Conservation (phyloP, 345 rosid genomes). For the Eucalyptus regnans region DNA sequence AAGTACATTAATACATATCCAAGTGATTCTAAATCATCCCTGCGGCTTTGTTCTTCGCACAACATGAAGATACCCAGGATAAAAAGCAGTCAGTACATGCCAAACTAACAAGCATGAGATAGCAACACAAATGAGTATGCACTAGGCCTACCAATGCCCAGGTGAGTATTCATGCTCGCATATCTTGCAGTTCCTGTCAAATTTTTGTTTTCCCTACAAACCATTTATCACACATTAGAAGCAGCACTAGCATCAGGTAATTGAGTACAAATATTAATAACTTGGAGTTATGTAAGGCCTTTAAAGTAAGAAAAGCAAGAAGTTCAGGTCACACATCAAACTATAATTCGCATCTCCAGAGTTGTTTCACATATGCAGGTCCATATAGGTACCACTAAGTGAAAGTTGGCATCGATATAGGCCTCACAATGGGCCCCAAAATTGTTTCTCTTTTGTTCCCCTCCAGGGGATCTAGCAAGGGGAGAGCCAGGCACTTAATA, state of each 20-base stretch:
- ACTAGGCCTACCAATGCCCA: constrained; percentile 60
- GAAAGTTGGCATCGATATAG: background rate
- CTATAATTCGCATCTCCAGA: background rate
- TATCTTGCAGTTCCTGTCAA: constrained; percentile 93
- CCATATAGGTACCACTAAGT: background rate
- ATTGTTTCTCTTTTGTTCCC: background rate
- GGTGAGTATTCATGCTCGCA: constrained; percentile 96
- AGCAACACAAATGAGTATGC: background rate
- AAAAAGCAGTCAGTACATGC: background rate
- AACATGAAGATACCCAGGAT: background rate
- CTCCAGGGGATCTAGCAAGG: background rate
- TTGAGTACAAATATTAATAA: background rate
- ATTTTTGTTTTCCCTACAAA: constrained; percentile 81
- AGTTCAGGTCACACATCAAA: background rate
- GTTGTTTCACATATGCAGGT: background rate
- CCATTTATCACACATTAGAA: background rate
- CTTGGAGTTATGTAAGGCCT: background rate
- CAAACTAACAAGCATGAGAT: background rate
- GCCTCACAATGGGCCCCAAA: background rate
- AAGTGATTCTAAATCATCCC: constrained; percentile 95
- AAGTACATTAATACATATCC: constrained; percentile 93
- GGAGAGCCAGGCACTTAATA: background rate
- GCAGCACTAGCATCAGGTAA: background rate
- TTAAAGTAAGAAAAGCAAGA: background rate
- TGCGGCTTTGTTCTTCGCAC: constrained; percentile 79